Percentiles rank a stretch among this genome's conserved stretches.
Conservation (phyloP, 1,284 basidiomycete species). For the Ganoderma lucidum region DNA sequence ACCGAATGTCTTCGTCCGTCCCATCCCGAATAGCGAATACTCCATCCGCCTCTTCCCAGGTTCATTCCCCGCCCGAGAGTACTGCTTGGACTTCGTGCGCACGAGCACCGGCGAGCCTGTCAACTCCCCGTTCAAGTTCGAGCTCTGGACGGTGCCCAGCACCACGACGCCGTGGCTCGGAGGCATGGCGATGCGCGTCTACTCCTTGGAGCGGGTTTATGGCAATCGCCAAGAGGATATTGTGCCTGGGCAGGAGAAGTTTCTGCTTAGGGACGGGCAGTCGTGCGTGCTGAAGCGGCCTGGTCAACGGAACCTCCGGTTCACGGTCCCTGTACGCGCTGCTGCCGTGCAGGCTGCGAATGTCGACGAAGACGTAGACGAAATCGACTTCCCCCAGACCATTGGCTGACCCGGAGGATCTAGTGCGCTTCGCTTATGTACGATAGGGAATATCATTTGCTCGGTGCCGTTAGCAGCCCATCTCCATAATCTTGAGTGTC, state of each 20-base stretch:
- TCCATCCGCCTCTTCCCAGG: neutral
- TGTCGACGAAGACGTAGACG: neutral
- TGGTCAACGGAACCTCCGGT: neutral
- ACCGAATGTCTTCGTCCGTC: neutral
- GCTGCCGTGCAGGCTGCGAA: neutral
- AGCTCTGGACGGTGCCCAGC: neutral
- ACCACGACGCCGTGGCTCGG: neutral
- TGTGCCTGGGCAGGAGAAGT: neutral
- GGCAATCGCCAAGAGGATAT: neutral
- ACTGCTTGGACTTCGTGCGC: neutral
- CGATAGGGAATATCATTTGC: no score
- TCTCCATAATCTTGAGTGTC: no score
- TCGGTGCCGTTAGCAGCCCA: no score
- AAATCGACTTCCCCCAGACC: neutral
- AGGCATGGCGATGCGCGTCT: neutral
- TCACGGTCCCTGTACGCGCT: neutral
- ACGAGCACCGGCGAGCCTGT: neutral
- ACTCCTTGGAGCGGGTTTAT: neutral
- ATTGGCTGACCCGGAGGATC: neutral
- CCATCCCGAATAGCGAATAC: neutral
- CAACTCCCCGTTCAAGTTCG: neutral
- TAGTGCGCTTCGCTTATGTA: no score
- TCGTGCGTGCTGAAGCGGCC: slow-evolving; percentile 1
- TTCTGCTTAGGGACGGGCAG: slow-evolving; percentile 4
- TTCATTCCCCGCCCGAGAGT: neutral